Base-by-base conservation (phyloP, 2,329 filamentous ascomycete genomes). In the Shiraia sp. region DNA sequence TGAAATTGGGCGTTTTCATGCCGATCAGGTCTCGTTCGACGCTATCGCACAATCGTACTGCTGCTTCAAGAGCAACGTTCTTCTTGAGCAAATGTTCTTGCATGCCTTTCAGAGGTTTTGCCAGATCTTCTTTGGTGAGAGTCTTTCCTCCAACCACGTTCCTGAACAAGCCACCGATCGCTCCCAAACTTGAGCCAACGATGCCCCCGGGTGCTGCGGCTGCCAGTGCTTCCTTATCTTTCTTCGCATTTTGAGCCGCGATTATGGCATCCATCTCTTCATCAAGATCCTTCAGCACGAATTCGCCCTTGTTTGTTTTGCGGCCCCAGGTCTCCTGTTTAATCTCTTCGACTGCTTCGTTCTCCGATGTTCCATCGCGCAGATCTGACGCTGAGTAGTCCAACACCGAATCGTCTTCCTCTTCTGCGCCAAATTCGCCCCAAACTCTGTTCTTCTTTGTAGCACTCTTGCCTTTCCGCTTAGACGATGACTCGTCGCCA, bases 91-190 rank as follows among this genome's bases (percentile, higher is more conserved):
- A 77, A 68, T 97, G 92, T 42, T 96, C 90, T 66, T 96, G 90
- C 90, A 99, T 96, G 23, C 87, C 88, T 71, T 92, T 93, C 74
- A 99, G 85, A 2, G 93, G 88, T 68, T 95, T 95, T 49, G 90
- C 87, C 15, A 99, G 79, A 62, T 97, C 92, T 52, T 87, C 82
- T 67, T 90, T 88, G 1, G 90, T 95, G 61, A 99, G 74, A 1
- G 86, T 89, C 76, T 96, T 96, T 51, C 95, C 93, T 40, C 93
- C 93, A 1, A 99, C 87, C 27, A 99, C 87, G 65, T 96, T 97
- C 53, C 90, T 84, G 76, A 99, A 96, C 42, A 97, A 81, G 13
- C 90, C 88, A 39, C 88, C 85, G 50, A 97, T 87, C 10, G 88
- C 88, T 64, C 83, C 90, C 42, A 96, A 78, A 40, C 90, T 83